Base-by-base conservation (phyloP, 345 rosid genomes). In the Salix exigua region DNA sequence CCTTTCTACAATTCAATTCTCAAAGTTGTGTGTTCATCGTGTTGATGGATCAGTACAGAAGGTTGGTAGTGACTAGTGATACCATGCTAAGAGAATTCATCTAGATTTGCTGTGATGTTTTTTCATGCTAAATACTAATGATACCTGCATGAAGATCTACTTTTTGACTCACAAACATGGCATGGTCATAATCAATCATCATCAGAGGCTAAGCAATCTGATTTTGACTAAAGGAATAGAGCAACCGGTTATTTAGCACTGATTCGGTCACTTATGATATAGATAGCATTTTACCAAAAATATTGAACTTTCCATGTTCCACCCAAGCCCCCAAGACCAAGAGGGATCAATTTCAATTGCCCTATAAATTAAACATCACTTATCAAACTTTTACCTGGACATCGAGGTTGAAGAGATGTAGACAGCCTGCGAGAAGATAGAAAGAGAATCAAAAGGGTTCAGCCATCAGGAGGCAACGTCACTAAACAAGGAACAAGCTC, bases 321-420 rank as follows among this genome's bases (percentile, higher is more conserved):
- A n/a, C 12, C 19, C 23, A 71, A 46, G 33, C 55, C 21, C 33
- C n/a, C 21, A 73, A 23, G 62, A 70, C n/a, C 21, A 73, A 23
- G 62, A 66, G 55, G 12, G 26, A 42, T 21, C 40, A 71, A 44
- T 25, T 75, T 70, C 53, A 9, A 37, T 35, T 16, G 9, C 26
- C 13, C 13, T 51, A 33, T 61, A n/a, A 51, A 66, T 23, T 55
- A 73, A 31, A 18, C 28, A 55, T 23, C 25, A 63, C 31, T 48
- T 30, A 18, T 55, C 35, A 75, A 80, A 71, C 28, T 67, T 81
- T 80, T 79, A 95, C 99, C 99, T 80, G 97, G 95, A 68, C 97
- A 95, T 65, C 87, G 88, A 16, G 99, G 99, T 83, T 90, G 96
- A 63, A 95, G 97, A 76, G 89, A 89, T 64, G 86, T 85, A 21